phyloP scores from a whole-genome alignment of 2,329 filamentous ascomycete genomes.

The Fusarium coffeatum region DNA sequence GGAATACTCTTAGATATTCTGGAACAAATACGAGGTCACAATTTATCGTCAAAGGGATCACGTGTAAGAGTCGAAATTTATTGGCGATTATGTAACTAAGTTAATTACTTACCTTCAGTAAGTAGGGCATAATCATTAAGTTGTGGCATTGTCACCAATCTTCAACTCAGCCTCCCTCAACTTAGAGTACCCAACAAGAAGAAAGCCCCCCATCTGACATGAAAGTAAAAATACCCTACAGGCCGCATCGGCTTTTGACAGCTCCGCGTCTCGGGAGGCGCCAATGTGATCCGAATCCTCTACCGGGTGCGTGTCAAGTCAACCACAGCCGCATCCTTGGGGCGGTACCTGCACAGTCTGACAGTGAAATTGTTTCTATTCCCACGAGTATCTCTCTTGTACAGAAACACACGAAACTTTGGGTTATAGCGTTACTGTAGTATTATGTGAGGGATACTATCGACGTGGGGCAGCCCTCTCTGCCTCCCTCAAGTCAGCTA shows the following conservation, averaged over 20 bases:
- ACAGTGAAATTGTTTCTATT: conserved; percentile 5
- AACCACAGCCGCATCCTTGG: conserved; percentile 21
- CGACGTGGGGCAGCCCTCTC: conserved; percentile 17
- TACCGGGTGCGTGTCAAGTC: conserved; percentile 31
- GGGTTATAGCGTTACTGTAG: background rate
- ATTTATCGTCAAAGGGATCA: background rate
- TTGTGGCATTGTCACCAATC: background rate
- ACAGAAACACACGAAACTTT: conserved; percentile 13
- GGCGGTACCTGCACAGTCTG: conserved; percentile 31
- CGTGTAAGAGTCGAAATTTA: background rate
- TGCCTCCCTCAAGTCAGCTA: background rate
- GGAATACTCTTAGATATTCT: background rate
- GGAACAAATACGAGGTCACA: background rate
- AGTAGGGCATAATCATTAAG: background rate
- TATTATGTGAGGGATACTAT: conserved; percentile 39
- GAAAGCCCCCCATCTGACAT: background rate
- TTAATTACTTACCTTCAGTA: no score
- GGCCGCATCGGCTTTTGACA: background rate
- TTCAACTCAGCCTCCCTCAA: background rate
- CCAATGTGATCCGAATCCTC: conserved; percentile 5
- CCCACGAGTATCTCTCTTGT: background rate
- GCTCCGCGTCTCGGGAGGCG: conserved; percentile 15
- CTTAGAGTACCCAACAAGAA: background rate
- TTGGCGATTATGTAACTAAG: background rate
- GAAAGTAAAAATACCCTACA: background rate